Percentiles rank a stretch among this genome's conserved stretches.
phyloP scores from a whole-genome alignment of 2,329 filamentous ascomycete species.

The Pseudogymnoascus sp. region DNA sequence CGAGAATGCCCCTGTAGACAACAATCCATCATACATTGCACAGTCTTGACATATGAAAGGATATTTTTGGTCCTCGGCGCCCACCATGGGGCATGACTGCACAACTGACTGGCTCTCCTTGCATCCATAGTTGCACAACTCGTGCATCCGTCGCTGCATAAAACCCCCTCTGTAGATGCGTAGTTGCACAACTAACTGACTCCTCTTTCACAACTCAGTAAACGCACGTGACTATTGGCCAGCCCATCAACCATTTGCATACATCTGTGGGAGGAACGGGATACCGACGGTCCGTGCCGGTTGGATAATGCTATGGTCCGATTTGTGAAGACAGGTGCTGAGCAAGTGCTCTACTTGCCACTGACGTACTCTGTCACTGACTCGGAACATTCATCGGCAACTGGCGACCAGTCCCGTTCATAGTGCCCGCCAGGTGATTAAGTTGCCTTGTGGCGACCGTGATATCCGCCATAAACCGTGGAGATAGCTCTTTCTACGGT shows the following conservation, averaged over 20 bases:
- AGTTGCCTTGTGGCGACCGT: not conserved
- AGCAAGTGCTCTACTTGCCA: not conserved
- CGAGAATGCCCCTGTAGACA: not conserved
- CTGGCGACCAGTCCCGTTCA: not conserved
- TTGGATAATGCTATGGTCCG: not conserved
- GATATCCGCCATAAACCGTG: not conserved
- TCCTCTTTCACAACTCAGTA: not conserved
- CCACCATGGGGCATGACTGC: not conserved
- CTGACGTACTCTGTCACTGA: not conserved
- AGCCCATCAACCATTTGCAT: not conserved
- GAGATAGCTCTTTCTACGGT: not conserved
- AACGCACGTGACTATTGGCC: not conserved
- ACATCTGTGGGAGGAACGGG: not conserved
- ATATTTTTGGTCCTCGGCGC: not conserved
- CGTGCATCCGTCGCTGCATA: not conserved
- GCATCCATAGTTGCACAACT: not conserved
- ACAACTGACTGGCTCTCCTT: not conserved
- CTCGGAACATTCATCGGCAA: not conserved
- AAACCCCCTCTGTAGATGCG: not conserved
- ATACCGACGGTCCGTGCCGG: not conserved
- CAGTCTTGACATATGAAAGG: not conserved
- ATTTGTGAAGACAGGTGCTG: not conserved
- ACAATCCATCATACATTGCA: not conserved
- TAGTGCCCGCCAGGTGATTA: not conserved
- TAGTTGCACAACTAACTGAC: not conserved